A percentile compares a stretch with the other conserved stretches of the same genome.
Conservation (phyloP, 208 protist species). For the Crithidia brevicula region DNA sequence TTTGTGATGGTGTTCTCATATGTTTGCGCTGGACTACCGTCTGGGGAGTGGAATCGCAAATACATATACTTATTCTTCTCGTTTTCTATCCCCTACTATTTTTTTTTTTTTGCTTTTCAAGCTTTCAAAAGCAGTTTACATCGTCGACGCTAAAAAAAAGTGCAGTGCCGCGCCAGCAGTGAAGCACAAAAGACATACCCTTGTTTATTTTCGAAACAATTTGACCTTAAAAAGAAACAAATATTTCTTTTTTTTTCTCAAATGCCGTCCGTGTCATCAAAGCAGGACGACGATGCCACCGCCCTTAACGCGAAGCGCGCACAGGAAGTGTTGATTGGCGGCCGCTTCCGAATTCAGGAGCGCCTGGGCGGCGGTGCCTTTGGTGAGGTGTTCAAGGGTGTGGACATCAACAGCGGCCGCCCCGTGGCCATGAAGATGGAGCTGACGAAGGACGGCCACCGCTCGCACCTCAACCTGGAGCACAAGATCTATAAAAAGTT, state of each 20-base stretch:
- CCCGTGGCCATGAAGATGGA: slow-evolving; percentile 90
- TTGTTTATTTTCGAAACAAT: no score
- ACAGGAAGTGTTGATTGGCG: slow-evolving; percentile 75
- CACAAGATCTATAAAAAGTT: slow-evolving; percentile 77
- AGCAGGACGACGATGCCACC: neutral
- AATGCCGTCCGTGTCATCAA: slow-evolving; percentile 15
- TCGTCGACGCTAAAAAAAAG: no score
- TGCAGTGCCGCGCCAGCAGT: no score
- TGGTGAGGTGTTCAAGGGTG: slow-evolving; percentile 96
- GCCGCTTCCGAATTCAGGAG: slow-evolving; percentile 91
- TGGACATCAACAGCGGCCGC: slow-evolving; percentile 56
- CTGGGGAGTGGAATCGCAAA: no score
- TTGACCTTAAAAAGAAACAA: no score
- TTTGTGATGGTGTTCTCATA: neutral
- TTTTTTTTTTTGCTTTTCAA: slow-evolving; percentile 20
- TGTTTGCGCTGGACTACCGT: no score
- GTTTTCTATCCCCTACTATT: slow-evolving; percentile 2
- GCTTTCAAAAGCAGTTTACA: no score
- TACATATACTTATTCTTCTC: no score
- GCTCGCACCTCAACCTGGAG: slow-evolving; percentile 80
- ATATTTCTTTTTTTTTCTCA: no score
- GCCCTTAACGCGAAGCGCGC: slow-evolving; percentile 8
- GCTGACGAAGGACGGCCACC: slow-evolving; percentile 49
- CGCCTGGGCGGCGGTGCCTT: slow-evolving; percentile 98
- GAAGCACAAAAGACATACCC: no score